Conservation (phyloP, 2,329 filamentous ascomycete genomes). For the Aspergillus niger region DNA sequence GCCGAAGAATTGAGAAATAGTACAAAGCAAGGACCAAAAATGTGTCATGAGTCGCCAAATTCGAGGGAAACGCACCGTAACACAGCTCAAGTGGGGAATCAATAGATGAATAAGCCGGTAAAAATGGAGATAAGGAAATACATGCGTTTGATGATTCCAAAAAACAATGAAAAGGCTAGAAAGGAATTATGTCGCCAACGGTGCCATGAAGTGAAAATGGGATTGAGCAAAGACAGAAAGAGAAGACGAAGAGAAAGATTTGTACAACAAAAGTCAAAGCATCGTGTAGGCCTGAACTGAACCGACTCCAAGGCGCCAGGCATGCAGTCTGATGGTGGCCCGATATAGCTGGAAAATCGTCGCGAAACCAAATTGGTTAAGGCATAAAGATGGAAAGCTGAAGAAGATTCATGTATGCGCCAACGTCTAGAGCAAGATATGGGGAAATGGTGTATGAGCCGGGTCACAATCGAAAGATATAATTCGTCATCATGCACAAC, state of each 20-base stretch:
- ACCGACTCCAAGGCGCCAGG: conserved; percentile 29
- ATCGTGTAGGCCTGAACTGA: conserved; percentile 18
- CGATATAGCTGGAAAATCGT: conserved; percentile 3
- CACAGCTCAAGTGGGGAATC: conserved; percentile 15
- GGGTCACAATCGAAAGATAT: conserved; percentile 7
- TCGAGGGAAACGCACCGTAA: conserved; percentile 14
- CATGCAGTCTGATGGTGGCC: conserved; percentile 26
- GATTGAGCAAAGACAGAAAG: conserved; percentile 12
- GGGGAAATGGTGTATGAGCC: background rate
- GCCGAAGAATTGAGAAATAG: conserved; percentile 2
- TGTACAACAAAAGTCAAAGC: conserved; percentile 21
- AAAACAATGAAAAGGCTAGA: conserved; percentile 11
- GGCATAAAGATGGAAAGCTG: background rate
- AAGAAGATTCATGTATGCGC: conserved; percentile 1
- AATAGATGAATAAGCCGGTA: conserved; percentile 12
- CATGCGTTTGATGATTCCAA: conserved; percentile 14
- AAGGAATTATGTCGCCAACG: conserved; percentile 1
- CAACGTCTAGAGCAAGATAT: background rate
- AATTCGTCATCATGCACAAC: conserved; percentile 14
- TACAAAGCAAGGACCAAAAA: conserved; percentile 12
- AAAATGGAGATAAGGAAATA: conserved; percentile 11
- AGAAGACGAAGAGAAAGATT: conserved; percentile 16
- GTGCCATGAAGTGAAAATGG: conserved; percentile 4
- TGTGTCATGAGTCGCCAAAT: conserved; percentile 6
- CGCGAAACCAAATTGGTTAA: background rate